Evolutionary conservation across 768 basidiomycete genomes (phyloP), one percentile per base, ranked within the genome.

Genomic region (Cystobasidium tubakii): DNA sequence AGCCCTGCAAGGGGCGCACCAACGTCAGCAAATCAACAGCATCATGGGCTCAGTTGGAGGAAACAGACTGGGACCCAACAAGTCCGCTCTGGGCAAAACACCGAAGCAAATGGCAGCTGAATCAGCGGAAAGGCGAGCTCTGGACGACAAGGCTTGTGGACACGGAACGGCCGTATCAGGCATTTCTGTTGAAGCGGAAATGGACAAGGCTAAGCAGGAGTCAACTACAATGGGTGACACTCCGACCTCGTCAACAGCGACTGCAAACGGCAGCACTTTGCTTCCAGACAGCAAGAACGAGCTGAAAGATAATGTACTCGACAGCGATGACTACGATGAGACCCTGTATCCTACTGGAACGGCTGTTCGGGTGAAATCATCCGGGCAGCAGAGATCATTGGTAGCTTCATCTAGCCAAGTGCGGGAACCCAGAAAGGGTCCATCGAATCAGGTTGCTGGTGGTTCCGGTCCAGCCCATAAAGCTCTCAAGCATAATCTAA

Each of bases 101-200:
- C 87, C 87, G 27, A 83, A 88, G 74, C 88, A 95, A 79, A 82
- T 92, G 44, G 86, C 90, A 29, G 90, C 88, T 15, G 78, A 96
- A 92, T 94, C 94, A 62, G 94, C 94, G 0, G 92, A 94, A 78
- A 85, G 89, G 70, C 83, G 94, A 75, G 83, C 84, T 15, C 82
- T 83, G 13, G 92, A 96, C 78, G 88, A 89, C 77, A 88, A 88
- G 78, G 81, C 85, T 0, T 97, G 94, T 76, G 77, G 79, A 19
- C 77, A 80, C 3, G 76, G 66, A 1, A 78, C 79, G 33, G 65
- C 71, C n/a, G 74, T 74, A 10, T 77, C 77, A 29, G 73, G 74
- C 34, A 75, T 74, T 23, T 77, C 72, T 0, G 34, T 77, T 3
- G 71, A 76, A 43, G 42, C 27, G 25, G 79, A 76, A 31, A 67